These are phyloP conservation scores for Flammula alnicola DNA, from an alignment of 1,284 basidiomycete species.

Conservation along the genomic window DNA sequence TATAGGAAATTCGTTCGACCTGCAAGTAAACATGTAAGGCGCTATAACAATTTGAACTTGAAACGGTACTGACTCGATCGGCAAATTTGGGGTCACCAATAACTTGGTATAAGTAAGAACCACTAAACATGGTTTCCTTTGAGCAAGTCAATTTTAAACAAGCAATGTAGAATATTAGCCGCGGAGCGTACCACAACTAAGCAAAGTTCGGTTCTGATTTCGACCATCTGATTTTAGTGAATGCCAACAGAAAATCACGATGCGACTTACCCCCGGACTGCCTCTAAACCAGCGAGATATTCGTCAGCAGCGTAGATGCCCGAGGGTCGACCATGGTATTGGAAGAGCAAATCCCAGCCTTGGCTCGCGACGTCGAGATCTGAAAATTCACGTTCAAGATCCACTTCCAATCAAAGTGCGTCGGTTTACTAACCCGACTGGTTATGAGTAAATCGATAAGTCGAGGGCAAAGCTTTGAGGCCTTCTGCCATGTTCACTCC, in stretches of 20 bases:
- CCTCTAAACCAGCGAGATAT: constrained; percentile 59
- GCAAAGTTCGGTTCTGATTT: constrained; percentile 54
- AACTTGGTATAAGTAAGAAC: constrained; percentile 61
- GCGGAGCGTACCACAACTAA: constrained; percentile 53
- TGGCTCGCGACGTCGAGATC: constrained; percentile 56
- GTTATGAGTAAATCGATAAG: constrained; percentile 62
- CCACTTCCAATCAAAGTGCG: not conserved
- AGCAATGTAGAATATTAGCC: not conserved
- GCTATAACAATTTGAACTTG: not conserved
- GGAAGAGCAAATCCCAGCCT: constrained; percentile 61
- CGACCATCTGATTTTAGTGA: not conserved
- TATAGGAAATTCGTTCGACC: constrained; percentile 65
- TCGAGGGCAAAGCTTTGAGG: constrained; percentile 57
- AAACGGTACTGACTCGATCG: constrained; percentile 44
- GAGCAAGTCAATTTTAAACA: not conserved
- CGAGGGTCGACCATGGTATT: constrained; percentile 64
- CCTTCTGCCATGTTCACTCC: constrained; percentile 66
- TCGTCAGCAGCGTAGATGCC: constrained; percentile 65
- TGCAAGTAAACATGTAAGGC: constrained; percentile 21
- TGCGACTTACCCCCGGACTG: constrained; percentile 50
- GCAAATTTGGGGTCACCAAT: constrained; percentile 60
- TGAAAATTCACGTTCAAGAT: constrained; percentile 21
- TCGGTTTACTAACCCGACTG: constrained; percentile 47
- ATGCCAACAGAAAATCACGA: not conserved
- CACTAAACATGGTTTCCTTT: constrained; percentile 66